Evolutionary conservation across 225 moss, liverwort and hornwort genomes (phyloP).

Genomic region (Takakia lepidozioides): DNA sequence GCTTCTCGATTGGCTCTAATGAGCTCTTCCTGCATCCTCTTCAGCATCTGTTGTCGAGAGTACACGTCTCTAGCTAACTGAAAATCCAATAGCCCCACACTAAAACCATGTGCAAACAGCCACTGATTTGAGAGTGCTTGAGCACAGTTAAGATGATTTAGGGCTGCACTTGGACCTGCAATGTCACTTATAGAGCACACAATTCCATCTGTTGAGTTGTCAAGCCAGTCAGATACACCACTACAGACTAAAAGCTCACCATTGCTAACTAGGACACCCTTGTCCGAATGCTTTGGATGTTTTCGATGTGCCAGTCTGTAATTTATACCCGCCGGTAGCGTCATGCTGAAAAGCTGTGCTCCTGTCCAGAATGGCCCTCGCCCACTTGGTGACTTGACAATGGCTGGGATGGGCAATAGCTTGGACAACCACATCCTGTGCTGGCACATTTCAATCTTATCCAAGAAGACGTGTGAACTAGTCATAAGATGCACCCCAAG

Average conservation of each 20-base stretch:
- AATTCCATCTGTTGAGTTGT: constrained; percentile 47
- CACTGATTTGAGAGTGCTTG: constrained; percentile 65
- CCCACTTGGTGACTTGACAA: constrained; percentile 55
- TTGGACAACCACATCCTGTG: constrained; percentile 29
- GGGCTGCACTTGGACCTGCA: constrained; percentile 45
- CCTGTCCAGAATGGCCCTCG: constrained; percentile 77
- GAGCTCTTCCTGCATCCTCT: constrained; percentile 39
- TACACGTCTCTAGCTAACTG: constrained; percentile 26
- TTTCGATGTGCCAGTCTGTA: constrained; percentile 26
- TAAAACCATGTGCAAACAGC: constrained; percentile 64
- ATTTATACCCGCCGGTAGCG: constrained; percentile 40
- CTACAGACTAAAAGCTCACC: constrained; percentile 68
- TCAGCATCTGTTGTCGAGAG: constrained; percentile 41
- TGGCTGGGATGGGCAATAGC: constrained; percentile 64
- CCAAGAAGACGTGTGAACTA: constrained; percentile 48
- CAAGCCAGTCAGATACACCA: constrained; percentile 65
- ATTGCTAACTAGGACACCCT: constrained; percentile 41
- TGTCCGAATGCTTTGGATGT: constrained; percentile 18
- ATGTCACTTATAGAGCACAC: constrained; percentile 38
- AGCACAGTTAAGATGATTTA: constrained; percentile 60
- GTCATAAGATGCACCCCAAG: constrained; percentile 64
- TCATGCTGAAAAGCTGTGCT: constrained; percentile 60
- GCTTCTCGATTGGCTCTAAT: constrained; percentile 49
- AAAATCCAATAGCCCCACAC: constrained; percentile 69
- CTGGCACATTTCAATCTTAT: constrained; percentile 52